Percentiles rank a stretch among this genome's conserved stretches.
Conservation (phyloP, 441 rosid genomes). For the Bocquillonia castaneifolia region DNA sequence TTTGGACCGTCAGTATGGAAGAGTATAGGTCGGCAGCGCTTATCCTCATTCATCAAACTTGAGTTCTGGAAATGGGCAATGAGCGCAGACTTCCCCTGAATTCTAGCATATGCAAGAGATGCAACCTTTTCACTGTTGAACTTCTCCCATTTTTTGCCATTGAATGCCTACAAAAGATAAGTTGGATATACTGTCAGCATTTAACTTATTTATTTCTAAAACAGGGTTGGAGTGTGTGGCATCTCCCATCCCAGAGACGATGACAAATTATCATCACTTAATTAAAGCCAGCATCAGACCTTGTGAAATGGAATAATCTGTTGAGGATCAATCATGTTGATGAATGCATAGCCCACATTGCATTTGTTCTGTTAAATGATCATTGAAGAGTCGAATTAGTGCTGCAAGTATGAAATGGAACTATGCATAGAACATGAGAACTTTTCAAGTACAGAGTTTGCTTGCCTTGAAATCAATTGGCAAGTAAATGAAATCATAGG, state of each 20-base stretch:
- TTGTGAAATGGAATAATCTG: slow-evolving; percentile 60
- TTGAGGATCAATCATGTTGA: slow-evolving; percentile 62
- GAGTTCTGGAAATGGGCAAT: slow-evolving; percentile 81
- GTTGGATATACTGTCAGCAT: slow-evolving; percentile 10
- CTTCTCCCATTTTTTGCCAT: slow-evolving; percentile 84
- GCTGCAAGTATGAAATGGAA: neutral
- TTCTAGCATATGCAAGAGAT: slow-evolving; percentile 69
- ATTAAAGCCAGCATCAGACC: slow-evolving; percentile 34
- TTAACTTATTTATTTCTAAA: neutral
- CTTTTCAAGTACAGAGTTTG: slow-evolving; percentile 11
- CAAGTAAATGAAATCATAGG: slow-evolving; percentile 63
- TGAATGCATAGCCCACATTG: slow-evolving; percentile 82
- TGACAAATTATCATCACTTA: neutral
- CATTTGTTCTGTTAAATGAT: slow-evolving; percentile 62
- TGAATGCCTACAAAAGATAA: slow-evolving; percentile 47
- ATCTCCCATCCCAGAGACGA: neutral
- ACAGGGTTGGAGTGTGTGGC: neutral
- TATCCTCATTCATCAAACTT: slow-evolving; percentile 84
- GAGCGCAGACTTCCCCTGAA: slow-evolving; percentile 77
- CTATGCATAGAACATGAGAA: neutral
- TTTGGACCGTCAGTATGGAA: slow-evolving; percentile 73
- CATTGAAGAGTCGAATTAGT: slow-evolving; percentile 17
- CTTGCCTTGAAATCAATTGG: slow-evolving; percentile 75
- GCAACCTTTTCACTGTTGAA: slow-evolving; percentile 87
- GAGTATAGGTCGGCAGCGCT: slow-evolving; percentile 75